A percentile compares a stretch with the other conserved stretches of the same genome.
These are phyloP conservation scores for Grammothele lineata DNA, from an alignment of 768 basidiomycete species.

Conservation along the genomic window DNA sequence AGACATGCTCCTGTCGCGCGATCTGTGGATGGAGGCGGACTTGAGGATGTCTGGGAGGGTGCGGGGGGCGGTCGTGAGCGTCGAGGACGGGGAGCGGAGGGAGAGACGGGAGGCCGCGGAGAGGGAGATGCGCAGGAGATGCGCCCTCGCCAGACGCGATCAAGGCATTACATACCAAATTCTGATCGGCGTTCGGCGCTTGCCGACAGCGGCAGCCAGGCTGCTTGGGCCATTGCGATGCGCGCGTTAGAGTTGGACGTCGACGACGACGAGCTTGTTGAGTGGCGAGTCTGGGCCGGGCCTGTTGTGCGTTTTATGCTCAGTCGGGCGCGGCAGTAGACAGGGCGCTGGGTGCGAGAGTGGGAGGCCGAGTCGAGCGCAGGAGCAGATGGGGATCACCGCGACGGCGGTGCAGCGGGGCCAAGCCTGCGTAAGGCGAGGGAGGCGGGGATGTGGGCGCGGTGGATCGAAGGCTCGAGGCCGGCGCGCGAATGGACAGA, in stretches of 20 bases:
- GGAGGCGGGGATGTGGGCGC: constrained; percentile 1
- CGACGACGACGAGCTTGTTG: background rate
- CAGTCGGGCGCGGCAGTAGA: no score
- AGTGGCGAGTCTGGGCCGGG: constrained; percentile 10
- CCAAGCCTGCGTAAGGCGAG: constrained; percentile 3
- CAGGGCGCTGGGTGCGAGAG: no score
- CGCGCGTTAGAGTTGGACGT: no score
- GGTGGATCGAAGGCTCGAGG: background rate
- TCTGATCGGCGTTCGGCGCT: constrained; percentile 57
- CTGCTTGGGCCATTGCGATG: constrained; percentile 34
- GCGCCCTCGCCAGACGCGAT: constrained; percentile 21
- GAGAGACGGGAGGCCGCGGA: constrained; percentile 9
- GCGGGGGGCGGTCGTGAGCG: constrained; percentile 6
- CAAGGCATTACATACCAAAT: constrained; percentile 34
- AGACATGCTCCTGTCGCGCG: constrained; percentile 41
- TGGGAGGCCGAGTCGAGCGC: no score
- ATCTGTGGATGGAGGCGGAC: constrained; percentile 26
- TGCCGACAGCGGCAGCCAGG: constrained; percentile 40
- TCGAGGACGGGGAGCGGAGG: constrained; percentile 5
- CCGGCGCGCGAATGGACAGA: background rate
- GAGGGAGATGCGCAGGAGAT: constrained; percentile 2
- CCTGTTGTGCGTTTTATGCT: background rate
- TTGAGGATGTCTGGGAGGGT: constrained; percentile 39
- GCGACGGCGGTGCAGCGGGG: no score
- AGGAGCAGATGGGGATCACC: no score